phyloP scores from a whole-genome alignment of 805 yeast species.

The Cyberlindnera mississippiensis region DNA sequence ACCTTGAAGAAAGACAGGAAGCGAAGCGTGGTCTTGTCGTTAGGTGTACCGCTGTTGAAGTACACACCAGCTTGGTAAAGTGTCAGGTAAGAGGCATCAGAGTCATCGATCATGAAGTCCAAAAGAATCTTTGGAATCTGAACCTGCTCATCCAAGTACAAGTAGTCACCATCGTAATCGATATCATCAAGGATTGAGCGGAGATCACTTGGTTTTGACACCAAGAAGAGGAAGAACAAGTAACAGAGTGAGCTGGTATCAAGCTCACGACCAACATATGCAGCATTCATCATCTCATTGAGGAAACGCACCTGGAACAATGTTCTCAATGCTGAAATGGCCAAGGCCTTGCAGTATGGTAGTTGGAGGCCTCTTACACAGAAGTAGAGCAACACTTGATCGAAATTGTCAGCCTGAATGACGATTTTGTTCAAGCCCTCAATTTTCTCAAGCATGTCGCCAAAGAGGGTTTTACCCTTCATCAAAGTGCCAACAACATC shows the following conservation, averaged over 20 bases:
- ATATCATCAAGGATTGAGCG: slow-evolving; percentile 30
- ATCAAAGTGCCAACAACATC: slow-evolving; percentile 29
- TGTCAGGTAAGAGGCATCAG: slow-evolving; percentile 30
- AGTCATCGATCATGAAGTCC: slow-evolving; percentile 31
- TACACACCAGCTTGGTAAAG: slow-evolving; percentile 33
- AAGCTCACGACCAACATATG: slow-evolving; percentile 3
- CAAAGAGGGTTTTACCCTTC: slow-evolving; percentile 32
- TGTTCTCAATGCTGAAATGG: slow-evolving; percentile 41
- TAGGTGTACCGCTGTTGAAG: slow-evolving; percentile 31
- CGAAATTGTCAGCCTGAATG: slow-evolving; percentile 44
- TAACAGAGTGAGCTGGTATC: slow-evolving; percentile 21
- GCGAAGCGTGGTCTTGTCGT: slow-evolving; percentile 33
- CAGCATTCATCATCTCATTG: slow-evolving; percentile 27
- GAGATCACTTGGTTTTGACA: slow-evolving; percentile 37
- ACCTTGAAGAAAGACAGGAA: slow-evolving; percentile 31
- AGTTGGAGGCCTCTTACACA: slow-evolving; percentile 55
- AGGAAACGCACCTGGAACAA: slow-evolving; percentile 41
- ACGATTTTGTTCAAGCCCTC: slow-evolving; percentile 40
- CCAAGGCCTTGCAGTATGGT: slow-evolving; percentile 50
- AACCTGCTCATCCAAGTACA: slow-evolving; percentile 30
- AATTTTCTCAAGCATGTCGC: slow-evolving; percentile 36
- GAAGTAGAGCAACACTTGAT: slow-evolving; percentile 44
- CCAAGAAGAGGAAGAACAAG: slow-evolving; percentile 33
- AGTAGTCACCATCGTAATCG: slow-evolving; percentile 33
- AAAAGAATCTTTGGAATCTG: slow-evolving; percentile 36